Percentiles rank a stretch among this genome's conserved stretches.
Evolutionary conservation across 108 stramenopile genomes (phyloP).

Genomic region (Fragilariopsis cylindrus): DNA sequence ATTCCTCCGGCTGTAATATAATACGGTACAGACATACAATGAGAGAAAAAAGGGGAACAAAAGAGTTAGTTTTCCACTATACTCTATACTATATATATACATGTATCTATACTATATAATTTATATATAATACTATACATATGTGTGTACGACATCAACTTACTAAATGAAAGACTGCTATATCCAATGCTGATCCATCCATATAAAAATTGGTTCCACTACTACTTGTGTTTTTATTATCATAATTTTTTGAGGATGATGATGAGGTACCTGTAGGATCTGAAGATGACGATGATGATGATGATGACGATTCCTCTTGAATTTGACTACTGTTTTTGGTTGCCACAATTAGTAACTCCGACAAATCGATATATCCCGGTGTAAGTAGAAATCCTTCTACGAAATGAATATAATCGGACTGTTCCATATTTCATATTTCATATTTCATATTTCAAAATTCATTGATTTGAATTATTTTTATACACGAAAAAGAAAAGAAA

Average conservation of each 20-base stretch:
- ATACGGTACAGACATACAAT: neutral
- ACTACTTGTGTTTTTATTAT: constrained; percentile 31
- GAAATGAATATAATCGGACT: constrained; percentile 66
- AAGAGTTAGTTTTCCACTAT: no score
- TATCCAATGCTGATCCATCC: constrained; percentile 33
- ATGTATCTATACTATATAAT: no score
- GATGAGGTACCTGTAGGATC: neutral
- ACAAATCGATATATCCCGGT: constrained; percentile 80
- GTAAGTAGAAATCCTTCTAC: constrained; percentile 72
- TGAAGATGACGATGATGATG: no score
- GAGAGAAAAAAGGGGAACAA: no score
- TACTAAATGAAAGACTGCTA: constrained; percentile 39
- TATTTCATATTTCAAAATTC: neutral
- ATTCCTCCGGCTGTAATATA: constrained; percentile 51
- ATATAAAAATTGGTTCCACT: constrained; percentile 29
- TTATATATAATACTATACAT: no score
- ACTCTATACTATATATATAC: no score
- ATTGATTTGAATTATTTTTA: neutral
- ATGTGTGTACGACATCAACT: neutral
- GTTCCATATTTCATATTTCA: neutral
- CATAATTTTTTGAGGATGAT: neutral
- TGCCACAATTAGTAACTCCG: constrained; percentile 48
- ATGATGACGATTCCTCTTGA: neutral
- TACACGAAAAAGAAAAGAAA: neutral
- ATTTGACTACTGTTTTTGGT: neutral